Base-by-base conservation (phyloP, 345 rosid genomes). In the Raphanus raphanistrum region DNA sequence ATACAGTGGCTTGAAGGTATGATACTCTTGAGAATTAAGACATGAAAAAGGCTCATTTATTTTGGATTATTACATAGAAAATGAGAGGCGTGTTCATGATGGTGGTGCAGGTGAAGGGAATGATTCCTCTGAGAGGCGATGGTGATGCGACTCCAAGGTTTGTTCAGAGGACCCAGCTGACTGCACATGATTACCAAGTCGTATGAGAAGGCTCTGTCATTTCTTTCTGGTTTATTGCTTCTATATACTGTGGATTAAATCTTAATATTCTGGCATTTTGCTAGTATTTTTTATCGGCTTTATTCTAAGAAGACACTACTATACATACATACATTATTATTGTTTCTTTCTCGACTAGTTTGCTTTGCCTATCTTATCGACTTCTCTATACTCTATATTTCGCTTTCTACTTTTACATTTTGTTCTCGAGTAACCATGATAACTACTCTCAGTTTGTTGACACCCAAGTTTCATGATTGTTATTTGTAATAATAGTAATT, bases 1-100 rank as follows among this genome's bases (percentile, higher is more conserved):
- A 32, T 96, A 84, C 89, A 93, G 99, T 81, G 93, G 89, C 71
- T 71, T 96, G 35, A 96, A 86, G 98, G 99, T 94, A 43, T 43
- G 50, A 43, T 13, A 11, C 59, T 16, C 16, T n/a, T 45, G 54
- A n/a, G 61, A 27, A 21, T 57, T 57, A 21, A 38, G 33, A 16
- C 9, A 6, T 33, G 11, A 13, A 45, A 43, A 45, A 45, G 5
- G 54, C 16, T 45, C 54, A 12, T 13, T 11, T 12, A 45, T 45
- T 16, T 13, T 45, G 54, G 54, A 45, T 13, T 45, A 45, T 13
- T 45, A 45, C 54, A 26, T 58, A 58, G 15, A 61, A 61, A 61
- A 17, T 64, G 52, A 63, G 76, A 78, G 48, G n/a, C 8, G 17
- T 69, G 67, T 63, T 13, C 17, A 29, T 52, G 33, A 29, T 21